phyloP scores from a whole-genome alignment of 805 yeast genomes.

The Maudiozyma serrabonitensis region DNA sequence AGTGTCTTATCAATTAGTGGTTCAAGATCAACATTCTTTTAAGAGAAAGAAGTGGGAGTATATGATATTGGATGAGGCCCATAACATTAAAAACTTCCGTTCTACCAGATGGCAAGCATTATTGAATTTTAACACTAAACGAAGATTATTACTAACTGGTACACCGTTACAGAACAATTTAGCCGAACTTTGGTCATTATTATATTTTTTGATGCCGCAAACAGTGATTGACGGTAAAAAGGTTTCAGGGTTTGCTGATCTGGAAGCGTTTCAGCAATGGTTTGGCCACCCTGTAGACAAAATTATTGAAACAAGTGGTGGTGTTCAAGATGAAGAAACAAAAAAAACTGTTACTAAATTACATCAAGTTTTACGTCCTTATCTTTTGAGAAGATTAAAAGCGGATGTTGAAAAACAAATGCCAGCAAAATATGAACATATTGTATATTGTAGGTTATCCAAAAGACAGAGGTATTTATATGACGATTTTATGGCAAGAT shows the following conservation, averaged over 20 bases:
- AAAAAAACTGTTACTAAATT: slow-evolving; percentile 74
- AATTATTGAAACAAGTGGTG: slow-evolving; percentile 54
- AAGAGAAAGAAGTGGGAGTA: slow-evolving; percentile 90
- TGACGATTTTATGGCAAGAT: slow-evolving; percentile 95
- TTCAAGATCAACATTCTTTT: slow-evolving; percentile 92
- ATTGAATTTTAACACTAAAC: slow-evolving; percentile 83
- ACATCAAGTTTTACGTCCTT: slow-evolving; percentile 91
- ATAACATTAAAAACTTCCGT: slow-evolving; percentile 90
- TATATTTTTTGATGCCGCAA: slow-evolving; percentile 93
- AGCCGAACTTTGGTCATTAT: slow-evolving; percentile 90
- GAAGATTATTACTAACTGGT: slow-evolving; percentile 84
- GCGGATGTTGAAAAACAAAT: slow-evolving; percentile 97
- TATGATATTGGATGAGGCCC: slow-evolving; percentile 97
- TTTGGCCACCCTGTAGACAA: slow-evolving; percentile 96
- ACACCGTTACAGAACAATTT: slow-evolving; percentile 94
- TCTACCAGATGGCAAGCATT: slow-evolving; percentile 97
- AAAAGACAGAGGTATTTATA: slow-evolving; percentile 86
- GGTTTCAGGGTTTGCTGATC: slow-evolving; percentile 82
- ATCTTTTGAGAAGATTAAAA: slow-evolving; percentile 79
- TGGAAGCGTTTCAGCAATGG: slow-evolving; percentile 96
- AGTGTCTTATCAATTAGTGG: slow-evolving; percentile 94
- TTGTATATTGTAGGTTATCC: slow-evolving; percentile 82
- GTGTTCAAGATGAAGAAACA: slow-evolving; percentile 65
- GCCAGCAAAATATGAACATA: slow-evolving; percentile 97
- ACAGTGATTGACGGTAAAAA: slow-evolving; percentile 41